These are phyloP conservation scores for Sarocladium kiliense DNA, from an alignment of 2,329 filamentous ascomycete species.

Conservation along the genomic window DNA sequence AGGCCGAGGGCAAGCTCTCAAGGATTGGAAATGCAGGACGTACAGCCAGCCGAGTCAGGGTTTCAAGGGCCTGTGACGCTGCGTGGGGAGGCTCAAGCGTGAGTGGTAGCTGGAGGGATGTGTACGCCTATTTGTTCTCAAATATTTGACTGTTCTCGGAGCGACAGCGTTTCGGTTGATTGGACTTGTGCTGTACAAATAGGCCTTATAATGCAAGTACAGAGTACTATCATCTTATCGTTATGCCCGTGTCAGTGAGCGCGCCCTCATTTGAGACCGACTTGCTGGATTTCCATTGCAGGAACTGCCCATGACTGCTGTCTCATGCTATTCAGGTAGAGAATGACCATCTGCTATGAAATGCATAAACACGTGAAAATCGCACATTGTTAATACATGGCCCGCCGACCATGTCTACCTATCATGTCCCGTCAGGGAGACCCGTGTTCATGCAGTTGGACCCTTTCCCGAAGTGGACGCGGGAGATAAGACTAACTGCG, in stretches of 20 bases:
- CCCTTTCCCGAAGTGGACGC: neutral
- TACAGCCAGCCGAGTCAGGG: conserved; percentile 37
- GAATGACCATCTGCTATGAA: too few species aligned
- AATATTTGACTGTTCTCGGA: neutral
- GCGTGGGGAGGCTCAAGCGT: conserved; percentile 21
- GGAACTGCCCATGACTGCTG: too few species aligned
- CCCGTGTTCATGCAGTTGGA: too few species aligned
- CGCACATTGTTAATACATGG: too few species aligned
- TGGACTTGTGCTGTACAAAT: neutral
- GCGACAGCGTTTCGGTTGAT: neutral
- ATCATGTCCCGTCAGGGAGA: too few species aligned
- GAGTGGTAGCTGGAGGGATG: neutral
- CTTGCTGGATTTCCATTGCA: too few species aligned
- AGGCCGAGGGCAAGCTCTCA: conserved; percentile 44
- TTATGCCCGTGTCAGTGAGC: too few species aligned
- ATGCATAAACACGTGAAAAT: too few species aligned
- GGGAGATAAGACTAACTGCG: neutral
- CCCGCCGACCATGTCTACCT: too few species aligned
- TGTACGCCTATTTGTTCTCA: neutral
- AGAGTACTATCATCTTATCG: neutral
- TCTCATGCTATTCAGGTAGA: too few species aligned
- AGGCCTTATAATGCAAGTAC: neutral
- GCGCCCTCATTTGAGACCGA: too few species aligned
- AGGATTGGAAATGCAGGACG: conserved; percentile 69
- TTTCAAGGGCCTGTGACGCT: conserved; percentile 52